phyloP scores from a whole-genome alignment of 2,329 filamentous ascomycete genomes.

The Alternaria novae-zelandiae region DNA sequence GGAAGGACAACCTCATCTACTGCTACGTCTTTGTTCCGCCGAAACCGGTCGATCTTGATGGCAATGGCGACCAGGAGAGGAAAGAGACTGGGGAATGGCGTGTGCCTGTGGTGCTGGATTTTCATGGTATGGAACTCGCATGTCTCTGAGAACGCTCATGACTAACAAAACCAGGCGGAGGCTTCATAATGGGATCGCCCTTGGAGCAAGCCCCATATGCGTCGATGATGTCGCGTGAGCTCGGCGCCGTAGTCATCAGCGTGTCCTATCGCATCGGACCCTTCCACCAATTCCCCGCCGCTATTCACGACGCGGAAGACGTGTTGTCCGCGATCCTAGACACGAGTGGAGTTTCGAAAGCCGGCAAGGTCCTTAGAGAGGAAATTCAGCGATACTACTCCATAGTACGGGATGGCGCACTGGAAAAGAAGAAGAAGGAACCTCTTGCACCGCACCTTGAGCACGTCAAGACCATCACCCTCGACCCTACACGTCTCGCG shows the following conservation, averaged over 20 bases:
- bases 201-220: constrained; percentile 57
- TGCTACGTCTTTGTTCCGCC: constrained; percentile 53
- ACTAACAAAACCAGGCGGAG: constrained; percentile 42
- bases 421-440: constrained; percentile 27
- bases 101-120: constrained; percentile 53
- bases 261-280: constrained; percentile 59
- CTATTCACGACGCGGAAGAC: constrained; percentile 57
- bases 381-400: constrained; percentile 44
- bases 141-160: background rate
- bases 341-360: constrained; percentile 37
- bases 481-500: constrained; percentile 50
- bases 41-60: constrained; percentile 35
- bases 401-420: constrained; percentile 30
- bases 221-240: constrained; percentile 53
- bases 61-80: constrained; percentile 25
- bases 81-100: constrained; percentile 38
- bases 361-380: constrained; percentile 41
- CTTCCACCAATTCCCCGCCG: constrained; percentile 55
- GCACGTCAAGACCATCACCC: constrained; percentile 31
- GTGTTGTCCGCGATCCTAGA: constrained; percentile 53
- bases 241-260: constrained; percentile 52
- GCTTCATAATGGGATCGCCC: constrained; percentile 53
- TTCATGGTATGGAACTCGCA: background rate
- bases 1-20: constrained; percentile 47
- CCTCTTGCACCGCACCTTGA: constrained; percentile 19